Percentiles rank a stretch among this genome's conserved stretches.
phyloP scores from a whole-genome alignment of 768 basidiomycete genomes.

The Lactarius quietus region DNA sequence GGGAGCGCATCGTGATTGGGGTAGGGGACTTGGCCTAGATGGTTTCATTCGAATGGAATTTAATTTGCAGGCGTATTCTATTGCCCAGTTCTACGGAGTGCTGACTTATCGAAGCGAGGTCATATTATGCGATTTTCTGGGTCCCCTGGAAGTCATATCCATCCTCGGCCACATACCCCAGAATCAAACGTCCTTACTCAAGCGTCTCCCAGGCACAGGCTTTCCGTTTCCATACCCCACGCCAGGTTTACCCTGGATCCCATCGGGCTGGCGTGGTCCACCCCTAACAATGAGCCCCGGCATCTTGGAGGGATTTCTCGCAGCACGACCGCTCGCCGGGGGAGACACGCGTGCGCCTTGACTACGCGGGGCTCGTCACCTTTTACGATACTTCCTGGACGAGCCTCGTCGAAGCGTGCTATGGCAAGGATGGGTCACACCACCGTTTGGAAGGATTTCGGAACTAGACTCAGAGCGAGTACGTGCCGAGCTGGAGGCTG shows the following conservation, averaged over 20 bases:
- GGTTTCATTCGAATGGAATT: conserved; percentile 32
- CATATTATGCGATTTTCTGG: conserved; percentile 1
- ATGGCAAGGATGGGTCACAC: conserved; percentile 34
- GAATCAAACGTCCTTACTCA: background rate
- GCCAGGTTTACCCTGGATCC: conserved; percentile 3
- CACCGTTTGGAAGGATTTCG: conserved; percentile 38
- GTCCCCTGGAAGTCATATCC: conserved; percentile 20
- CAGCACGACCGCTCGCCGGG: conserved; percentile 44
- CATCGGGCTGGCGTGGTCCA: conserved; percentile 25
- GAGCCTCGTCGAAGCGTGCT: conserved; percentile 35
- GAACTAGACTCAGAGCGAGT: conserved; percentile 28
- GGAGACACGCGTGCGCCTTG: conserved; percentile 42
- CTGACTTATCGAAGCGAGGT: conserved; percentile 7
- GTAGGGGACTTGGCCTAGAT: conserved; percentile 32
- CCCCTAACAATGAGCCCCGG: background rate
- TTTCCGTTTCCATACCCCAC: no score
- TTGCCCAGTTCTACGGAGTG: background rate
- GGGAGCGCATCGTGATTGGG: conserved; percentile 35
- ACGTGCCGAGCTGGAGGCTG: conserved; percentile 28
- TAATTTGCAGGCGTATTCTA: conserved; percentile 17
- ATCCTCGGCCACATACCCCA: conserved; percentile 11
- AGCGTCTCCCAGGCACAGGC: background rate
- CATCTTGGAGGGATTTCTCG: conserved; percentile 31
- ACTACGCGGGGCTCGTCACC: conserved; percentile 40
- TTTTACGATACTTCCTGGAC: conserved; percentile 42